Base-by-base conservation (phyloP, 2,329 filamentous ascomycete genomes). In the Fusarium sp. region DNA sequence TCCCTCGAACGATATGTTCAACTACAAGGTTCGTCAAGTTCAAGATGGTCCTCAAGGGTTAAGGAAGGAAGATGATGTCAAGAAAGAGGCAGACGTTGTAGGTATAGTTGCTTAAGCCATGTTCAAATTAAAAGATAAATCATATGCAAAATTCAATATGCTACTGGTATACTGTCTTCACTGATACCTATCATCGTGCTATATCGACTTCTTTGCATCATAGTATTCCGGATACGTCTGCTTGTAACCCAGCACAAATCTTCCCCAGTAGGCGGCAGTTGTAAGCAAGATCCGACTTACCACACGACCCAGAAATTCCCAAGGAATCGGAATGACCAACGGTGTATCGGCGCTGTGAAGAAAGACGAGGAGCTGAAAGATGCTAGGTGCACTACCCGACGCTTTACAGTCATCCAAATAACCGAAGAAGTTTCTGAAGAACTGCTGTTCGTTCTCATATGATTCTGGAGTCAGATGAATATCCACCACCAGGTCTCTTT, bases 1-100 rank as follows among this genome's bases (percentile, higher is more conserved):
- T 26, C 57, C 69, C 17, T 83, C 81, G 5, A 82, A 82, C 33
- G 69, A 72, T 12, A 80, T 82, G 79, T 80, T 82, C 20, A 28
- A 8, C 14, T 41, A 41, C 35, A 18, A 55, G 24, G 7, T 55
- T 13, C 35, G 35, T 4, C 24, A 28, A 9, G 51, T 28, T n/a
- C 51, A 39, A 39, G 10, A 28, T 41, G 18, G 20, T 5, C 8
- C 51, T 9, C 35, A 22, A 54, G 6, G 11, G 14, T 26, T 28
- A 9, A 26, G 24, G 14, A 54, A n/a, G 20, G 18, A 39, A 54
- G 35, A 55, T 7, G 14, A 18, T n/a, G 14, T 18, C 35, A 55
- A 55, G 35, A 17, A 13, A 14, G 51, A 41, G 35, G 20, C 7
- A 14, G 51, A 28, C 2, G 6, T 22, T 18, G 20, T 41, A 17